phyloP scores from a whole-genome alignment of 148 eudicot species.

The Dianthus caryophyllus region DNA sequence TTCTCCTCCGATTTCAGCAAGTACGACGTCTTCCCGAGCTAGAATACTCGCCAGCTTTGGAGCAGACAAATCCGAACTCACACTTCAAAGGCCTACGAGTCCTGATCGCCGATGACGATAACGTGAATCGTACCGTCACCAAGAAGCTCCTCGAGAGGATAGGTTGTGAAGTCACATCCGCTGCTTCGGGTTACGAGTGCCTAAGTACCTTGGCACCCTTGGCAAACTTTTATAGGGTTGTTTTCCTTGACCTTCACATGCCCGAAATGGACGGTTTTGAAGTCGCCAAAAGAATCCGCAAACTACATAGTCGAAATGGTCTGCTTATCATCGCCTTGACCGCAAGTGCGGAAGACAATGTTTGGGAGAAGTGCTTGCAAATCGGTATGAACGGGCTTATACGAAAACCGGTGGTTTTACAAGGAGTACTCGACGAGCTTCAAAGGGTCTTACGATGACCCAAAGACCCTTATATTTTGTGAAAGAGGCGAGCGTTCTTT shows the following conservation, averaged over 20 bases:
- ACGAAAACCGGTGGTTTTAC: slow-evolving; percentile 63
- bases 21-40: slow-evolving; percentile 23
- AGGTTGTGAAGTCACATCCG: slow-evolving; percentile 58
- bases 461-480: neutral
- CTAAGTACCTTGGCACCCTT: slow-evolving; percentile 45
- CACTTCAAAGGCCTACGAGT: slow-evolving; percentile 48
- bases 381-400: slow-evolving; percentile 67
- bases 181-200: slow-evolving; percentile 60
- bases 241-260: slow-evolving; percentile 67
- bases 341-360: slow-evolving; percentile 65
- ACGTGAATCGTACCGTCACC: slow-evolving; percentile 61
- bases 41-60: slow-evolving; percentile 23
- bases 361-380: slow-evolving; percentile 59
- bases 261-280: slow-evolving; percentile 79
- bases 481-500: neutral
- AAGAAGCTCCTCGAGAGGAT: slow-evolving; percentile 63
- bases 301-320: slow-evolving; percentile 42
- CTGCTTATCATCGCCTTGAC: slow-evolving; percentile 63
- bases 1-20: slow-evolving; percentile 51
- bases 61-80: slow-evolving; percentile 24
- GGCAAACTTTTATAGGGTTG: slow-evolving; percentile 35
- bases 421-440: slow-evolving; percentile 66
- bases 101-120: slow-evolving; percentile 61
- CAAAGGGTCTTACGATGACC: slow-evolving; percentile 37
- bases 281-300: slow-evolving; percentile 55